phyloP scores from a whole-genome alignment of 257 asterid genomes.

The Nicotiana tabacum region DNA sequence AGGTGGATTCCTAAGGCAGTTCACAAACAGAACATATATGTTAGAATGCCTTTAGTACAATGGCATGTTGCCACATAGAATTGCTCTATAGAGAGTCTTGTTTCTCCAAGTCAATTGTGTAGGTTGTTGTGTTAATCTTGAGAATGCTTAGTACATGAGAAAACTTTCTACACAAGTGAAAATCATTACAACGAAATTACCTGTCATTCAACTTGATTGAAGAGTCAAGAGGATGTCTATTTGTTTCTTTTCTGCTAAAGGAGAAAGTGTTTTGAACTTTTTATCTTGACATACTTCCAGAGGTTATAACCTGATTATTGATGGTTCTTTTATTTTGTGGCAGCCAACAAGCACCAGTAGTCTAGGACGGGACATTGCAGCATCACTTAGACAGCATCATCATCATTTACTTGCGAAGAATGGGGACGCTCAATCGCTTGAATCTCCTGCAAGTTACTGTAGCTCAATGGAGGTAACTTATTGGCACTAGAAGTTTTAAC shows the following conservation, averaged over 20 bases:
- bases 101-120: background rate
- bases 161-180: background rate
- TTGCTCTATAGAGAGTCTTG: background rate
- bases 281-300: background rate
- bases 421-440: conserved; percentile 35
- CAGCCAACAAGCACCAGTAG: conserved; percentile 35
- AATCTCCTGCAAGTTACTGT: conserved; percentile 53
- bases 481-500: background rate
- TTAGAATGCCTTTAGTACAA: background rate
- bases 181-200: background rate
- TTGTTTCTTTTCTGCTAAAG: background rate
- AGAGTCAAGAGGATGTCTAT: background rate
- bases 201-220: background rate
- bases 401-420: conserved; percentile 29
- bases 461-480: conserved; percentile 69
- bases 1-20: background rate
- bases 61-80: background rate
- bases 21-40: background rate
- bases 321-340: conserved; percentile 5
- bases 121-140: background rate
- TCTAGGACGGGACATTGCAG: conserved; percentile 30
- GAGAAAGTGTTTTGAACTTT: background rate
- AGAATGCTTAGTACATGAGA: background rate
- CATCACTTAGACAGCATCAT: conserved; percentile 29
- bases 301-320: background rate